A percentile compares a stretch with the other conserved stretches of the same genome.
Evolutionary conservation across 2,329 filamentous ascomycete genomes (phyloP).

Genomic region (Allantophomopsis cytisporea): DNA sequence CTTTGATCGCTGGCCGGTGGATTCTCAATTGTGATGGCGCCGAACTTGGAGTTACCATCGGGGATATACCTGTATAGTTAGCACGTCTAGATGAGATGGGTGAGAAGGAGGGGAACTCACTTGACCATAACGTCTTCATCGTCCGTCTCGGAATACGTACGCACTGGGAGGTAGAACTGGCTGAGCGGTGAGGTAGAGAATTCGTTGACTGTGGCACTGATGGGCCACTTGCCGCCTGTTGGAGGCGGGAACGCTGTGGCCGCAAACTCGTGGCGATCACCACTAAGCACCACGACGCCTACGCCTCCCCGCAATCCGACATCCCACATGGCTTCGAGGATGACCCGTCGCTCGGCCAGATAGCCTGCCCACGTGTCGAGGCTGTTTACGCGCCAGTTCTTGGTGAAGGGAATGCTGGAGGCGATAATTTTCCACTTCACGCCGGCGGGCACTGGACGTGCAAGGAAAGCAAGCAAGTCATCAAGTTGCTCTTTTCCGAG

Average conservation of each 20-base stretch:
- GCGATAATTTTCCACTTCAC: conserved; percentile 91
- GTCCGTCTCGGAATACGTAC: conserved; percentile 72
- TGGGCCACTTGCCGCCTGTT: conserved; percentile 44
- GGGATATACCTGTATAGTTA: conserved; percentile 51
- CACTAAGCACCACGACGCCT: conserved; percentile 73
- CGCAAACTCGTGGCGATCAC: conserved; percentile 94
- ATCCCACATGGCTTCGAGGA: conserved; percentile 90
- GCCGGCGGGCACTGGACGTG: conserved; percentile 55
- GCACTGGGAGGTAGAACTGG: conserved; percentile 83
- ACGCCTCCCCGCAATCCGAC: conserved; percentile 55
- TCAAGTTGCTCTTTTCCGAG: conserved; percentile 66
- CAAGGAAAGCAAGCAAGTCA: conserved; percentile 68
- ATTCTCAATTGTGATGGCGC: conserved; percentile 65
- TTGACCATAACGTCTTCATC: conserved; percentile 73
- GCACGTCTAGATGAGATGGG: background rate
- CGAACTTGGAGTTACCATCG: conserved; percentile 80
- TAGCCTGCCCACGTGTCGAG: conserved; percentile 94
- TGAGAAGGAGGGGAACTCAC: conserved; percentile 32
- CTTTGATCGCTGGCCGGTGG: conserved; percentile 51
- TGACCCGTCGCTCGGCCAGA: conserved; percentile 59
- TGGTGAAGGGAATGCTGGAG: conserved; percentile 87
- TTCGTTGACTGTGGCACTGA: conserved; percentile 62
- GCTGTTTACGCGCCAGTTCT: conserved; percentile 87
- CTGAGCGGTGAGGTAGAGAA: conserved; percentile 85
- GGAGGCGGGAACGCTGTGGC: conserved; percentile 67